Percentiles rank a stretch among this genome's conserved stretches.
These are phyloP conservation scores for Scheffersomyces parashehatae DNA, from an alignment of 1,139 yeast genomes.

Conservation along the genomic window DNA sequence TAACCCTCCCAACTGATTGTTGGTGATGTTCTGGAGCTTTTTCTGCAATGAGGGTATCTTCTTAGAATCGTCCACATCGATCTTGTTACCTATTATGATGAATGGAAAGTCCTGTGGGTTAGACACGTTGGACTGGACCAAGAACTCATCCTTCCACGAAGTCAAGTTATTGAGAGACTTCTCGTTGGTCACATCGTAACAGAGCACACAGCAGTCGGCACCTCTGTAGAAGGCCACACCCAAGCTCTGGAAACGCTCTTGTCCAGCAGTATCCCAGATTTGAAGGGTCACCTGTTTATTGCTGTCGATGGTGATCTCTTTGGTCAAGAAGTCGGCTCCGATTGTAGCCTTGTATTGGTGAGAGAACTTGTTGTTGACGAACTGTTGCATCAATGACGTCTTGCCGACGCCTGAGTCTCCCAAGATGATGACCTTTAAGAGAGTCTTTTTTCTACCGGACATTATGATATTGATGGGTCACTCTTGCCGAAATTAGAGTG, in stretches of 20 bases:
- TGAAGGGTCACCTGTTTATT: conserved; percentile 75
- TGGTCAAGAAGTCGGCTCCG: conserved; percentile 95
- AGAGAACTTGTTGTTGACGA: conserved; percentile 91
- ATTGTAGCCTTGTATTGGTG: conserved; percentile 97
- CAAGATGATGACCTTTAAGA: conserved; percentile 88
- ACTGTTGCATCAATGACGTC: conserved; percentile 94
- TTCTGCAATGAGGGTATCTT: conserved; percentile 75
- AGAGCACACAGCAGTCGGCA: conserved; percentile 88
- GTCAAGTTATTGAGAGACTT: conserved; percentile 88
- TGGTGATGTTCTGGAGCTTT: conserved; percentile 84
- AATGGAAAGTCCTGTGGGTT: conserved; percentile 97
- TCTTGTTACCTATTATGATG: conserved; percentile 90
- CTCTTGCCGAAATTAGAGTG: too few relatives aligned
- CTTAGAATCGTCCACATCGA: conserved; percentile 90
- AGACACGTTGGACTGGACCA: conserved; percentile 87
- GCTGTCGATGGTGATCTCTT: conserved; percentile 83
- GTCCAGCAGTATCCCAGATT: conserved; percentile 99
- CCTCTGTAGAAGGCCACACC: conserved; percentile 98
- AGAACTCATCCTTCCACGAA: conserved; percentile 93
- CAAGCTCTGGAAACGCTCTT: conserved; percentile 92
- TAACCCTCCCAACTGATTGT: conserved; percentile 66
- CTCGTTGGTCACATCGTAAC: conserved; percentile 36
- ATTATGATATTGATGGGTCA: conserved; percentile 26
- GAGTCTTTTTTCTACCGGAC: conserved; percentile 84
- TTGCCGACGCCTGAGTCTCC: conserved; percentile 99